Conservation (phyloP, 768 basidiomycete species). For the Amanita pseudoporphyria region DNA sequence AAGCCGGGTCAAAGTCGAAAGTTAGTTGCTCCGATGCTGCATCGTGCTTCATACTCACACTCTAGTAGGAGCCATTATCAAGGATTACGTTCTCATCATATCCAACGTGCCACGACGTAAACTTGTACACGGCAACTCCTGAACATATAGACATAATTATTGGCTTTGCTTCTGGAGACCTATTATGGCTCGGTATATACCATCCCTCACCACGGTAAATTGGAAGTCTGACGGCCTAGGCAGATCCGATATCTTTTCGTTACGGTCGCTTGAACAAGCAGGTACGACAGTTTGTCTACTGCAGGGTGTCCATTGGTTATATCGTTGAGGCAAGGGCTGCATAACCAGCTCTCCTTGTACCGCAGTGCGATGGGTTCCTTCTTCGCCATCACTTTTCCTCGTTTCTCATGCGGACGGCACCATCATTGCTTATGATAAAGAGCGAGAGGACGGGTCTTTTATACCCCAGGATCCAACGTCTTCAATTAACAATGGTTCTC, state of each 20-base stretch:
- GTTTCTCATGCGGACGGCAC: conserved; percentile 87
- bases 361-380: conserved; percentile 85
- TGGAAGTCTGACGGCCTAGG: conserved; percentile 2
- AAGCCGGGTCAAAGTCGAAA: conserved; percentile 78
- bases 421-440: conserved; percentile 84
- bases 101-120: conserved; percentile 90
- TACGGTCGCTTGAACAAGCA: conserved; percentile 87
- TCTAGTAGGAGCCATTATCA: conserved; percentile 69
- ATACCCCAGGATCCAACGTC: conserved; percentile 46
- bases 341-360: conserved; percentile 78
- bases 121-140: conserved; percentile 63
- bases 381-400: conserved; percentile 70
- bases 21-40: conserved; percentile 27
- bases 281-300: conserved; percentile 25
- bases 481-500: conserved; percentile 17
- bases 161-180: conserved; percentile 91
- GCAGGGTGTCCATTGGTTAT: background rate
- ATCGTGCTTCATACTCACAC: conserved; percentile 5
- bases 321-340: conserved; percentile 42
- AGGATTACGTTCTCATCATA: conserved; percentile 78
- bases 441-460: conserved; percentile 79
- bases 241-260: conserved; percentile 72
- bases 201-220: conserved; percentile 4
- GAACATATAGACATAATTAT: conserved; percentile 83
- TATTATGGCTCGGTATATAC: conserved; percentile 80